Evolutionary conservation across 495 filamentous ascomycete genomes (phyloP).

Genomic region (Hypoxylon fragiforme): DNA sequence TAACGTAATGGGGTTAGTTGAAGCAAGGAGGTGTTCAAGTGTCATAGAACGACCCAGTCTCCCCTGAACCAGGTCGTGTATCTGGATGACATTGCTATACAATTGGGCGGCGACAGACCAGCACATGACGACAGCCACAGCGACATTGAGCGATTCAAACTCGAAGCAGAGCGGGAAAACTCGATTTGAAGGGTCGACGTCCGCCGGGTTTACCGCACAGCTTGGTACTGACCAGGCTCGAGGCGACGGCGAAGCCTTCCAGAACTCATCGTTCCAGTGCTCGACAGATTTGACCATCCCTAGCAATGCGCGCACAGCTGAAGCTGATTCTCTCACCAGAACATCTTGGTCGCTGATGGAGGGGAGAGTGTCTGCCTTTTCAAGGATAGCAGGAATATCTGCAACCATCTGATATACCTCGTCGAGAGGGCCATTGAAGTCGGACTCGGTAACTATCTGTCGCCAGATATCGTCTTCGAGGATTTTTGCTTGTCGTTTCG

Average conservation of each 20-base stretch:
- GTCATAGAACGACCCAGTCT: slow-evolving; percentile 6
- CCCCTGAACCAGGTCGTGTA: slow-evolving; percentile 9
- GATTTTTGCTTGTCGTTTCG: slow-evolving; percentile 15
- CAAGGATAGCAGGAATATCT: slow-evolving; percentile 13
- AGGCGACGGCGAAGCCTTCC: slow-evolving; percentile 13
- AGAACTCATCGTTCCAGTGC: slow-evolving; percentile 16
- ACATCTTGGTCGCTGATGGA: slow-evolving; percentile 4
- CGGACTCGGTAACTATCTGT: slow-evolving; percentile 17
- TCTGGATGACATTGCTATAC: slow-evolving; percentile 21
- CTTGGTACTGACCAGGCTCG: slow-evolving; percentile 16
- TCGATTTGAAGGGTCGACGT: slow-evolving; percentile 8
- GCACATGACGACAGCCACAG: slow-evolving; percentile 13
- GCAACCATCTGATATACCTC: slow-evolving; percentile 17
- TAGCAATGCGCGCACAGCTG: slow-evolving; percentile 1
- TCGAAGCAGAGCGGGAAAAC: slow-evolving; percentile 20
- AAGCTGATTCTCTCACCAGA: slow-evolving; percentile 9
- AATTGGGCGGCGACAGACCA: slow-evolving; percentile 14
- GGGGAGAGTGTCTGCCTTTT: slow-evolving; percentile 8
- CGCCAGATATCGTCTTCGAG: slow-evolving; percentile 17
- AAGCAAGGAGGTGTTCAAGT: slow-evolving; percentile 6
- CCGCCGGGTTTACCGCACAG: slow-evolving; percentile 5
- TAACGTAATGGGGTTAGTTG: not conserved
- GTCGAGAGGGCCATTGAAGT: slow-evolving; percentile 6
- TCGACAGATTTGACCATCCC: slow-evolving; percentile 7
- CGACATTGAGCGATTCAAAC: slow-evolving; percentile 17